Base-by-base conservation (phyloP, 1,284 basidiomycete genomes). In the Rhodotorula sp. region DNA sequence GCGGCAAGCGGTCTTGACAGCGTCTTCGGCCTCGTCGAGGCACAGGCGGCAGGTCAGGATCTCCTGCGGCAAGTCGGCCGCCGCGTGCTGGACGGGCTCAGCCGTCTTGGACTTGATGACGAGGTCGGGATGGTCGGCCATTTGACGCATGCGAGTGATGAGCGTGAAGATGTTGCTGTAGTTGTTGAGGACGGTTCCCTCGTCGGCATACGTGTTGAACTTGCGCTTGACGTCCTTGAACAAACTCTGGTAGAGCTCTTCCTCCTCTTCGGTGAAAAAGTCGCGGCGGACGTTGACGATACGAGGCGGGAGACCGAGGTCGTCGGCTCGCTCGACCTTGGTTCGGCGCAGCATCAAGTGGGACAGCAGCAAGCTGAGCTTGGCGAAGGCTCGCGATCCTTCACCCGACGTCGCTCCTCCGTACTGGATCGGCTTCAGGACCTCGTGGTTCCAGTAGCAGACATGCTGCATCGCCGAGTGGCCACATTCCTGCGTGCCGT, bases 21-120 rank as follows among this genome's bases (percentile, higher is more conserved):
- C 94, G 79, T 99, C 97, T 82, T 99, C 97, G 0, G 93, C 96
- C 65, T 97, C 87, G 76, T 99, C 97, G 76, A 94, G 92, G 82
- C 97, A 99, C n/a, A 99, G 84, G 62, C 95, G 87, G 81, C 97
- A 99, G 6, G 83, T 82, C 63, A 82, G 75, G 52, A 83, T 80
- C 43, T 76, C 72, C 20, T 95, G 86, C 0, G 90, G 90, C 12
- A 88, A 88, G 80, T 92, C 90, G 29, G 85, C 86, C 15, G 84
- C 85, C 10, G 79, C 79, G 58, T 86, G 84, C 20, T 85, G 65
- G 18, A 77, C 84, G 2, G 87, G 73, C 59, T 76, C 52, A 7
- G 73, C 69, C 15, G 71, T 64, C 54, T 69, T 68, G 15, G n/a
- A 62, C 75, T 93, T 89, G 51, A 99, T 85, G 29, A 99, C 96